These are phyloP conservation scores for Tetrahymena borealis DNA, from an alignment of 73 alveolate species.

Conservation along the genomic window DNA sequence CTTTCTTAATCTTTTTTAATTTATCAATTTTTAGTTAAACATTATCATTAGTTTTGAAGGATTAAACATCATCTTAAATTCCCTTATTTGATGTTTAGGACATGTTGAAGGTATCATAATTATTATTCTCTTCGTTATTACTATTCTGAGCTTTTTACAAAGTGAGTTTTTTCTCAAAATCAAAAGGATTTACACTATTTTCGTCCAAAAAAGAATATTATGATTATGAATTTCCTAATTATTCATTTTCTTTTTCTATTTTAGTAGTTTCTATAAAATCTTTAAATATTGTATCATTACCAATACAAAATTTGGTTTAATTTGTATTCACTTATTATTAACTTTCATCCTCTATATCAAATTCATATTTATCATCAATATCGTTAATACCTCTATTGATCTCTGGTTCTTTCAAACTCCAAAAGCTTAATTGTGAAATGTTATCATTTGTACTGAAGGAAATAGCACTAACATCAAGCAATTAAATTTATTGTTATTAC, in stretches of 20 bases:
- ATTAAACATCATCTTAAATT: too few relatives aligned
- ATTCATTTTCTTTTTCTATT: neutral
- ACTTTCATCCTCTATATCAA: neutral
- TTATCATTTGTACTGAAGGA: neutral
- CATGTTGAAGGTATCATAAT: too few relatives aligned
- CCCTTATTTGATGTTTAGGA: too few relatives aligned
- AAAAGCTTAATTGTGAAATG: neutral
- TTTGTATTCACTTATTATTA: neutral
- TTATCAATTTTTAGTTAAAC: neutral
- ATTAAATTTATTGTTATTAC: neutral
- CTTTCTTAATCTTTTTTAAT: neutral
- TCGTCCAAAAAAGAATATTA: neutral
- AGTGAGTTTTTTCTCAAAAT: neutral
- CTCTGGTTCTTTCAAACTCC: neutral
- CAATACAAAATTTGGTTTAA: neutral
- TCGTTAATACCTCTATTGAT: neutral
- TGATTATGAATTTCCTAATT: neutral
- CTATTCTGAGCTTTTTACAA: neutral
- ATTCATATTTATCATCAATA: neutral
- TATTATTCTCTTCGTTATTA: neutral
- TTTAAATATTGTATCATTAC: neutral
- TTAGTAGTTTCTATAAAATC: neutral
- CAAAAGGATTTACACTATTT: neutral
- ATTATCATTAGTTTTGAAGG: too few relatives aligned
- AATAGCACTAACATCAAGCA: neutral